Percentiles rank a stretch among this genome's conserved stretches.
These are phyloP conservation scores for Elsinoe necatrix DNA, from an alignment of 2,329 filamentous ascomycete species.

Conservation along the genomic window DNA sequence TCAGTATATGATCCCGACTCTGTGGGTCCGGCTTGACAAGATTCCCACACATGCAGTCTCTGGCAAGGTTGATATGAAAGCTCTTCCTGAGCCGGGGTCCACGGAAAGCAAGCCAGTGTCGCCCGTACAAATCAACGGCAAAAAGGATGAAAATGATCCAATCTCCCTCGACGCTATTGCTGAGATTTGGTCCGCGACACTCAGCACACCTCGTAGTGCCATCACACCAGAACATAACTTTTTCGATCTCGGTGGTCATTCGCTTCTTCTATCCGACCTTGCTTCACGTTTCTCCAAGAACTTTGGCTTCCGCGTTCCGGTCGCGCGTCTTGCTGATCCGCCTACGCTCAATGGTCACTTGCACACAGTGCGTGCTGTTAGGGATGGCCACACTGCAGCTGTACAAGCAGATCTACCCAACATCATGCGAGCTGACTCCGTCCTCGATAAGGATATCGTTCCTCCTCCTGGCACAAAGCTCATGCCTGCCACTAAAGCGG, in stretches of 20 bases:
- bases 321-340: constrained; percentile 61
- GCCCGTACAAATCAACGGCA: constrained; percentile 25
- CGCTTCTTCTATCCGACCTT: constrained; percentile 66
- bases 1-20: constrained; percentile 72
- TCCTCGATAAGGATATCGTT: constrained; percentile 61
- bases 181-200: constrained; percentile 61
- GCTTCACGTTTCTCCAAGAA: constrained; percentile 59
- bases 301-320: constrained; percentile 65
- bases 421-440: constrained; percentile 57
- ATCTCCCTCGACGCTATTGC: constrained; percentile 60
- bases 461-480: constrained; percentile 44
- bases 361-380: constrained; percentile 58
- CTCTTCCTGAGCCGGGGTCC: constrained; percentile 56
- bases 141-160: constrained; percentile 50
- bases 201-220: constrained; percentile 54
- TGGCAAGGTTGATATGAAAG: constrained; percentile 67
- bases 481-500: constrained; percentile 53
- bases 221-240: constrained; percentile 67
- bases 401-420: constrained; percentile 68
- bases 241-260: constrained; percentile 74
- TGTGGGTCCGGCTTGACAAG: constrained; percentile 65
- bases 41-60: constrained; percentile 71
- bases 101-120: constrained; percentile 30
- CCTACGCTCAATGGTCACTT: constrained; percentile 66
- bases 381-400: constrained; percentile 64